phyloP scores from a whole-genome alignment of 2,329 filamentous ascomycete species.

The Aspergillus transmontanensis region DNA sequence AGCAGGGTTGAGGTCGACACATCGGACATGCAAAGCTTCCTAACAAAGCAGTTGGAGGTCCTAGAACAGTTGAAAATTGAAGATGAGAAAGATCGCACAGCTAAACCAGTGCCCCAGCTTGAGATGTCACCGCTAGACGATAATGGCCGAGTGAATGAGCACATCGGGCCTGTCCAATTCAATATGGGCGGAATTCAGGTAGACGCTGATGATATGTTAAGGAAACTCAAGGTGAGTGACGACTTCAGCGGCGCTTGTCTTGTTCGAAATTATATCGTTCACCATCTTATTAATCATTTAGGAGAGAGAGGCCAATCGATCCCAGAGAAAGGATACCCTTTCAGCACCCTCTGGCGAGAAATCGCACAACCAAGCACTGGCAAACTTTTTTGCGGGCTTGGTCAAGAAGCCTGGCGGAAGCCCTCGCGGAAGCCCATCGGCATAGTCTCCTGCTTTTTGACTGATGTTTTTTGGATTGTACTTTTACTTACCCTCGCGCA shows the following conservation, averaged over 20 bases:
- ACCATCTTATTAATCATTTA: constrained; percentile 19
- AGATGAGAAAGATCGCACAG: constrained; percentile 50
- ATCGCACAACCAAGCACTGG: constrained; percentile 61
- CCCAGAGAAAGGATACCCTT: constrained; percentile 37
- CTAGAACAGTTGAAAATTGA: constrained; percentile 67
- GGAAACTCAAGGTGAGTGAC: constrained; percentile 73
- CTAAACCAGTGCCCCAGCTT: constrained; percentile 36
- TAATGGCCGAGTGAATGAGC: constrained; percentile 63
- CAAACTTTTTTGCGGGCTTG: constrained; percentile 62
- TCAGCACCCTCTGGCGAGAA: constrained; percentile 47
- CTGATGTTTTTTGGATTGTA: constrained; percentile 22
- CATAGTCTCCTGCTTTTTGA: constrained; percentile 20
- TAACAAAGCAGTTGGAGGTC: constrained; percentile 72
- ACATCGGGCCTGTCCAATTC: constrained; percentile 93
- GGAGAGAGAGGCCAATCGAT: constrained; percentile 48
- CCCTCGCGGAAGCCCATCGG: constrained; percentile 41
- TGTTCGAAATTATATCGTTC: neutral
- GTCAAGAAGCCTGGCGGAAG: constrained; percentile 53
- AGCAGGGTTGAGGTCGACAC: constrained; percentile 62
- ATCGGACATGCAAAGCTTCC: constrained; percentile 76
- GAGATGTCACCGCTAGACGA: constrained; percentile 42
- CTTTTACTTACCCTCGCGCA: constrained; percentile 20
- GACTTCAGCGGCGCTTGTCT: neutral
- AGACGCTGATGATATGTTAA: constrained; percentile 90
- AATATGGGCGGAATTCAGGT: constrained; percentile 98